A percentile compares a stretch with the other conserved stretches of the same genome.
Evolutionary conservation across 2,329 filamentous ascomycete species (phyloP).

Genomic region (Cladosporium sp.): DNA sequence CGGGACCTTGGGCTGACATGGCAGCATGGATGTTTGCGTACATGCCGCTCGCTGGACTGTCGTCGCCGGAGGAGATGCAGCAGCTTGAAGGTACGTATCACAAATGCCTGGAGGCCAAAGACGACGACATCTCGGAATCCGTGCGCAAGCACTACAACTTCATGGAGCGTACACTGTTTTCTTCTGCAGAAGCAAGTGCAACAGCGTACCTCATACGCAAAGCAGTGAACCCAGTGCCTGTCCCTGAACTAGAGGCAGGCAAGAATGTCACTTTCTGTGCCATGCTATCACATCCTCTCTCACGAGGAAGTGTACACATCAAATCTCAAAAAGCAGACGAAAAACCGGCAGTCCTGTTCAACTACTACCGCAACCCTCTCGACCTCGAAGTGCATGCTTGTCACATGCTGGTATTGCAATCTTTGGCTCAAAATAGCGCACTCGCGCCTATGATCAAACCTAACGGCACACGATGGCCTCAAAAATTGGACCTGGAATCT

Average conservation of each 20-base stretch:
- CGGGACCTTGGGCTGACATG: slow-evolving; percentile 24
- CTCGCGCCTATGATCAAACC: slow-evolving; percentile 36
- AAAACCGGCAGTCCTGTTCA: slow-evolving; percentile 30
- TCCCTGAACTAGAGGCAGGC: slow-evolving; percentile 9
- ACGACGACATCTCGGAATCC: slow-evolving; percentile 18
- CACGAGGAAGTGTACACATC: slow-evolving; percentile 32
- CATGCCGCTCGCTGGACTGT: slow-evolving; percentile 25
- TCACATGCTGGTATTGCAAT: slow-evolving; percentile 36
- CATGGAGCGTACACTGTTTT: slow-evolving; percentile 21
- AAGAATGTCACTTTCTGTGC: slow-evolving; percentile 28
- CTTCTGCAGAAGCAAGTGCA: slow-evolving; percentile 27
- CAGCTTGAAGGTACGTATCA: slow-evolving; percentile 23
- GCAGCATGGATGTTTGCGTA: slow-evolving; percentile 23
- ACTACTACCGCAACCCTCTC: slow-evolving; percentile 33
- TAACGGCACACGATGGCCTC: slow-evolving; percentile 22
- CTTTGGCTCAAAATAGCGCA: slow-evolving; percentile 43
- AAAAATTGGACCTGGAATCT: slow-evolving; percentile 20
- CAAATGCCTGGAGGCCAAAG: slow-evolving; percentile 16
- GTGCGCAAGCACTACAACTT: slow-evolving; percentile 21
- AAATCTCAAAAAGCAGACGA: slow-evolving; percentile 20
- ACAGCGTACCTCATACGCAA: slow-evolving; percentile 23
- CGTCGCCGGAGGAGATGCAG: slow-evolving; percentile 24
- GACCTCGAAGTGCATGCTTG: slow-evolving; percentile 33
- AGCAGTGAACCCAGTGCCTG: slow-evolving; percentile 2
- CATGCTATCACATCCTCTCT: slow-evolving; percentile 31